Base-by-base conservation (phyloP, 1,284 basidiomycete species). In the Ganoderma boninense region DNA sequence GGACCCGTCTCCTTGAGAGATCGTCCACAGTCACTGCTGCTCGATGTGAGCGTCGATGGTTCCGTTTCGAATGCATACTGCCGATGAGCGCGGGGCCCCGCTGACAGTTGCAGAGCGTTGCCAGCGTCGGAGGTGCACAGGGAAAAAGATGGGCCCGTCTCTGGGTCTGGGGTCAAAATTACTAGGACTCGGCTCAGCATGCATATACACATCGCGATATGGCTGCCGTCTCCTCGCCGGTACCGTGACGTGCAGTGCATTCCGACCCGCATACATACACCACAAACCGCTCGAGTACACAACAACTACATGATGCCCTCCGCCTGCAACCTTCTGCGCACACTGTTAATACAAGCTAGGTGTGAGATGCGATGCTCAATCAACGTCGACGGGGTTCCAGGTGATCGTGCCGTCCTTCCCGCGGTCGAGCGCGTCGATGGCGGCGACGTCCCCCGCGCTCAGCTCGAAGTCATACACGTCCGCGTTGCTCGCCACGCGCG, bases 1-100 rank as follows among this genome's bases (percentile, higher is more conserved):
- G 91, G 91, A 73, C 92, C 92, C 89, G 92, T 92, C 76, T 93
- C 91, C 76, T 87, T 87, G 80, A 93, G 93, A 72, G 88, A 91
- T 89, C 90, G 91, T 77, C 29, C 29, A 32, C 84, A n/a, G n/a
- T n/a, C n/a, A n/a, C n/a, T 81, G 74, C 81, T 78, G 62, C 76
- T 82, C 43, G 85, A 83, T 10, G 88, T 88, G 70, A 88, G 87
- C 13, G 86, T 87, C 23, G 85, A 84, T 26, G 84, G 79, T 66
- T 84, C 82, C 14, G 83, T 84, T 73, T 87, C 83, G 26, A 88
- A 82, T 4, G 72, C 82, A 87, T 87, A 88, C 68, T 77, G 71
- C 16, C n/a, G 78, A 77, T 3, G 75, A 77, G 62, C 74, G 76
- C 23, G n/a, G n/a, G n/a, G n/a, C n/a, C n/a, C n/a, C n/a, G 4